These are phyloP conservation scores for Hippophae rhamnoides DNA, from an alignment of 306 rosid genomes.

Conservation along the genomic window DNA sequence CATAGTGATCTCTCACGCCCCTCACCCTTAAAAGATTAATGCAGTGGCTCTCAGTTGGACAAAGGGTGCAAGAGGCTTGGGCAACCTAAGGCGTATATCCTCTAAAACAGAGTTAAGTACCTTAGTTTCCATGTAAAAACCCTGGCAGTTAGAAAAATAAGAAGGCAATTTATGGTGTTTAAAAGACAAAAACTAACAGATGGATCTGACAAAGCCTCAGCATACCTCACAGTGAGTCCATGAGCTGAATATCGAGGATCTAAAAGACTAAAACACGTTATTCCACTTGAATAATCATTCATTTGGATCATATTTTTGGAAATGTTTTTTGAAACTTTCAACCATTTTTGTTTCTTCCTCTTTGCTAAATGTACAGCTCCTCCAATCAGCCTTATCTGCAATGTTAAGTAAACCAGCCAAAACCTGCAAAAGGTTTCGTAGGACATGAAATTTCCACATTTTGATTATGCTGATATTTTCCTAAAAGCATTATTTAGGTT, in stretches of 20 bases:
- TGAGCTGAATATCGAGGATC: neutral
- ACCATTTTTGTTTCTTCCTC: constrained; percentile 74
- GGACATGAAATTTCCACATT: constrained; percentile 6
- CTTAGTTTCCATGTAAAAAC: too few relatives aligned
- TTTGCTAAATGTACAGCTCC: constrained; percentile 53
- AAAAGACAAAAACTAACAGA: too few relatives aligned
- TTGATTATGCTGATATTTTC: neutral
- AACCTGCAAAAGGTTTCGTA: constrained; percentile 48
- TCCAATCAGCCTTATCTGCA: constrained; percentile 93
- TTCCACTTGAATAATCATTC: constrained; percentile 18
- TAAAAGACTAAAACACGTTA: neutral
- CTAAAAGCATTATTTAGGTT: neutral
- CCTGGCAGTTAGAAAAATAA: too few relatives aligned
- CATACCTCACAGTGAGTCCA: neutral
- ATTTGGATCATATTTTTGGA: constrained; percentile 76
- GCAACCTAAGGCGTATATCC: too few relatives aligned
- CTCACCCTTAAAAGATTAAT: too few relatives aligned
- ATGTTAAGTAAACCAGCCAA: constrained; percentile 80
- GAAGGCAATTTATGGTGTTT: too few relatives aligned
- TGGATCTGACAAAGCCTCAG: neutral
- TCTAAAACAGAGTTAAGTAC: too few relatives aligned
- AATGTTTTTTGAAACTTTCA: constrained; percentile 56
- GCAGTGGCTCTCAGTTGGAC: too few relatives aligned
- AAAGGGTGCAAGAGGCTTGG: too few relatives aligned
- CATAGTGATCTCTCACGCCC: too few relatives aligned